Evolutionary conservation across 2,329 filamentous ascomycete species (phyloP).

Genomic region (Ceratocystis huliohia): DNA sequence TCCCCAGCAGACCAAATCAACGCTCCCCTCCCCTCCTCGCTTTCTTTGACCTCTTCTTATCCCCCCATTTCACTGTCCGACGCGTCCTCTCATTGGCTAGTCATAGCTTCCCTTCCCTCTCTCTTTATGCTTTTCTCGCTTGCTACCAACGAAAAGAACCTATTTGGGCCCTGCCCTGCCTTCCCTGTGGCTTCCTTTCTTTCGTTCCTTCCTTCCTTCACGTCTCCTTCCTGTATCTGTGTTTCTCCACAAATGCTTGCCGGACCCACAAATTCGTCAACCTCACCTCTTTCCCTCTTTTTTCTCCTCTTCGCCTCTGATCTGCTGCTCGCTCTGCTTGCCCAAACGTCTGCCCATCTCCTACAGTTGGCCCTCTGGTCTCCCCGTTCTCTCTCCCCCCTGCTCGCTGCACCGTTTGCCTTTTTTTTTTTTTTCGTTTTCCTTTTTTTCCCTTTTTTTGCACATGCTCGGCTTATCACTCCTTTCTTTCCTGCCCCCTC

Average conservation of each 20-base stretch:
- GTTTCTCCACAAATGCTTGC: not conserved
- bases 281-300: slow-evolving; percentile 6
- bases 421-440: not conserved
- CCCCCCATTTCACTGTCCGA: not conserved
- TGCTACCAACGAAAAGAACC: not conserved
- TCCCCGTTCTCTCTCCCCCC: not conserved
- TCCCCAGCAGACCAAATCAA: not conserved
- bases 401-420: not conserved
- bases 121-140: not conserved
- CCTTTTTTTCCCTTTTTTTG: too few relatives aligned
- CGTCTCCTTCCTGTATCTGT: too few relatives aligned
- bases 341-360: too few relatives aligned
- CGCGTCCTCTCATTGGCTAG: not conserved
- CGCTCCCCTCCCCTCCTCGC: not conserved
- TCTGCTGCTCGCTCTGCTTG: too few relatives aligned
- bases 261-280: not conserved
- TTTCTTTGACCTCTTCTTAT: not conserved
- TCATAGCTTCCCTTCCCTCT: not conserved
- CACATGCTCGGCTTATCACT: too few relatives aligned
- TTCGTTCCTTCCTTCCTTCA: not conserved
- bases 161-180: not conserved
- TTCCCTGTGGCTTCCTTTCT: not conserved
- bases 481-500: not conserved
- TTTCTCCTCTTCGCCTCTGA: not conserved
- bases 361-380: not conserved